These are phyloP conservation scores for Cynanchum wilfordii DNA, from an alignment of 257 asterid genomes.

Conservation along the genomic window DNA sequence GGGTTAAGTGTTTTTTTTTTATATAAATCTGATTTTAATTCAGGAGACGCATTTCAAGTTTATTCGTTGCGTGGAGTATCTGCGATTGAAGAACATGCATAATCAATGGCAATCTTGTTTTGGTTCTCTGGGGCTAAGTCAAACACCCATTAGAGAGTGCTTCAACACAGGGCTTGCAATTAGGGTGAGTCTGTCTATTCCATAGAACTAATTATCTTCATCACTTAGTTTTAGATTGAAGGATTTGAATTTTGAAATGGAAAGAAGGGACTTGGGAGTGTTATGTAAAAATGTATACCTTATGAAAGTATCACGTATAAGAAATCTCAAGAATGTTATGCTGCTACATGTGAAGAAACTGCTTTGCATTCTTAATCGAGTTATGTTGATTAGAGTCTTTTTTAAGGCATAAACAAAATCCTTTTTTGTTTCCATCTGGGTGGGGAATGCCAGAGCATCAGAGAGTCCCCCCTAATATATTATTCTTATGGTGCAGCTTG, in stretches of 20 bases:
- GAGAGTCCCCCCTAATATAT: not conserved
- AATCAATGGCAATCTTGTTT: slow-evolving; percentile 69
- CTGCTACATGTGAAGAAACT: not conserved
- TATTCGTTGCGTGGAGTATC: slow-evolving; percentile 60
- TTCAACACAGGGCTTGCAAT: slow-evolving; percentile 51
- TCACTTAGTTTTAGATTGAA: not conserved
- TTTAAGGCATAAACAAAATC: too few relatives aligned
- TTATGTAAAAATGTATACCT: too few relatives aligned
- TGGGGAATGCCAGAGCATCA: too few relatives aligned
- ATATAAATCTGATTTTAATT: slow-evolving; percentile 6
- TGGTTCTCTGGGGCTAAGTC: slow-evolving; percentile 36
- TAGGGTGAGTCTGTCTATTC: slow-evolving; percentile 33
- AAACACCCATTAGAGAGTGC: slow-evolving; percentile 51
- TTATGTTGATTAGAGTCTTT: too few relatives aligned
- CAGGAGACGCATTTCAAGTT: slow-evolving; percentile 67
- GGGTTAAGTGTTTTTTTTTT: not conserved
- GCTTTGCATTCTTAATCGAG: not conserved
- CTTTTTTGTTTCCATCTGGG: too few relatives aligned
- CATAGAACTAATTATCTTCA: not conserved
- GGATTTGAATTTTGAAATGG: not conserved
- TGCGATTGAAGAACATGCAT: slow-evolving; percentile 55
- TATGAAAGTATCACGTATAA: too few relatives aligned
- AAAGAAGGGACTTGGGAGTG: too few relatives aligned
- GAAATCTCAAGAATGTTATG: not conserved
- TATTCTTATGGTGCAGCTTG: slow-evolving; percentile 45